These are phyloP conservation scores for Hericium coralloides DNA, from an alignment of 768 basidiomycete genomes.

Conservation along the genomic window DNA sequence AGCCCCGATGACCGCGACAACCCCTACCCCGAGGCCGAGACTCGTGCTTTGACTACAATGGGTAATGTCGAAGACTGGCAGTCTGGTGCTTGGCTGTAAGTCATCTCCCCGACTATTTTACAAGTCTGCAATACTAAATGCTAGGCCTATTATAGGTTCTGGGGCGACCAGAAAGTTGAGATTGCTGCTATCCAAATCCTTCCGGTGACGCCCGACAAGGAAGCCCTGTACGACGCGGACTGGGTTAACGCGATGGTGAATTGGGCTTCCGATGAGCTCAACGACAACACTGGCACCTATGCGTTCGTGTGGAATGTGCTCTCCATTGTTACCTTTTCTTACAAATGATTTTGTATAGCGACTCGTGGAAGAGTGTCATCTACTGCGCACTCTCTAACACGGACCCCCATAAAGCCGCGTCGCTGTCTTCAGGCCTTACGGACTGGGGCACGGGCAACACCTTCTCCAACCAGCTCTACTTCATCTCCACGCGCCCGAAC, in stretches of 20 bases:
- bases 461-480: slow-evolving; percentile 25
- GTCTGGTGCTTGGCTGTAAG: slow-evolving; percentile 28
- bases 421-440: slow-evolving; percentile 22
- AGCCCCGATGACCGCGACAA: slow-evolving; percentile 23
- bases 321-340: neutral
- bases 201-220: slow-evolving; percentile 27
- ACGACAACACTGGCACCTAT: slow-evolving; percentile 6
- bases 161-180: slow-evolving; percentile 25
- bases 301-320: neutral
- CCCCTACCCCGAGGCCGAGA: slow-evolving; percentile 25
- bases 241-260: slow-evolving; percentile 23
- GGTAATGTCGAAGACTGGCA: slow-evolving; percentile 30
- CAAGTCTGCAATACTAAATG: neutral
- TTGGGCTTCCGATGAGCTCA: slow-evolving; percentile 22
- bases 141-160: slow-evolving; percentile 18
- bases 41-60: slow-evolving; percentile 25
- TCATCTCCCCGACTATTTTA: neutral
- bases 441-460: slow-evolving; percentile 27
- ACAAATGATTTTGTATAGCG: slow-evolving; percentile 1
- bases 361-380: slow-evolving; percentile 28
- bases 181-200: slow-evolving; percentile 30
- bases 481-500: slow-evolving; percentile 24
- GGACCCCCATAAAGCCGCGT: slow-evolving; percentile 19
- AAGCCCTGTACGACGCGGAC: slow-evolving; percentile 24
- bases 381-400: slow-evolving; percentile 25